Base-by-base conservation (phyloP, 2,329 filamentous ascomycete genomes). In the Ophiosphaerella korrae region DNA sequence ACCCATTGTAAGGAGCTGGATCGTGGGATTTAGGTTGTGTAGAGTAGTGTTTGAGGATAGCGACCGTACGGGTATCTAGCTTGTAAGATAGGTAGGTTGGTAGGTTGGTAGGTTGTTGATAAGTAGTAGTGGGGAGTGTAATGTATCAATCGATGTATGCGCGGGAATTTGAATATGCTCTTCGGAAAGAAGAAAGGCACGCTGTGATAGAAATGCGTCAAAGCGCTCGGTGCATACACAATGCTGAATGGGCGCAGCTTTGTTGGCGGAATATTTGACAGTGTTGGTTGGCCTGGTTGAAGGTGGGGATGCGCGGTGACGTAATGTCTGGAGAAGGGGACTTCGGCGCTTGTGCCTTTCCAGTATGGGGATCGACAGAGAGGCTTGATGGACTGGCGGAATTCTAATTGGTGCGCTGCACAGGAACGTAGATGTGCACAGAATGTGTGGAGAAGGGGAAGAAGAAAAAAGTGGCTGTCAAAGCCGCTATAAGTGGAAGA, bases 291-390 rank as follows among this genome's bases (percentile, higher is more conserved):
- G n/a, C 7, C 9, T 13, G 9, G 45, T 24, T 34, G 8, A 11
- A 8, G 31, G 40, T 14, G 45, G 38, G 21, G 29, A 21, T 21
- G 18, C 18, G 49, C 42, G 38, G 62, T 68, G 64, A 67, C 62
- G 65, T 58, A 45, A 45, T 45, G 42, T 43, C 21, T 42, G 38
- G 45, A 37, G 45, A 23, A 39, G 9, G 24, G 14, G 31, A 16
- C 60, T 51, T 42, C 59, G 55, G 54, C 42, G 53, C 46, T 14
- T 46, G 36, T 40, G 55, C 59, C 65, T 52, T 52, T 65, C 64
- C 52, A 47, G 61, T 51, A 48, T 38, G 53, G 52, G 56, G 67
- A 67, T 68, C 62, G 60, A 57, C 61, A 61, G 21, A 33, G 18
- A 42, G 35, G 13, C 39, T 14, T 36, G 21, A 37, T 48, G 41